Base-by-base conservation (phyloP, 192 early-diverging fungal species). In the Podochytrium sp. region DNA sequence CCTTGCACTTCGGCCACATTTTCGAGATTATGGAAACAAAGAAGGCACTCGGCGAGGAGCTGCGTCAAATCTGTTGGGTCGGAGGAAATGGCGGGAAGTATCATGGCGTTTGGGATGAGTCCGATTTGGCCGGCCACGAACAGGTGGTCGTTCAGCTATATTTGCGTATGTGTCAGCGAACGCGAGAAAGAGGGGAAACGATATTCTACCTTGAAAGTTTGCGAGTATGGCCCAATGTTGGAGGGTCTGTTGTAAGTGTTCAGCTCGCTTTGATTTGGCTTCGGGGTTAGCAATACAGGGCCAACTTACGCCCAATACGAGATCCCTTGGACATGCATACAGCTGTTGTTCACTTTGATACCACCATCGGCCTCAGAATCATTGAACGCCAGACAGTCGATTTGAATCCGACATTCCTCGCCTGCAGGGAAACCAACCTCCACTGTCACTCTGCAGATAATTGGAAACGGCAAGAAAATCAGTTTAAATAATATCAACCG, bases 211-310 rank as follows among this genome's bases (percentile, higher is more conserved):
- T 84, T 78, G 30, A 83, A 85, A 18, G 87, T 84, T 76, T 94
- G 93, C 14, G 89, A 91, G 76, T 94, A 94, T 25, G 93, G 93
- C 27, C 93, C 93, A 74, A 94, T 94, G 67, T 94, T 94, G 30
- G 93, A 92, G 32, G 93, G 93, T 7, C 84, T 86, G 33, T 5
- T 42, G 25, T 1, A 37, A 76, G 34, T 18, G 42, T 35, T 53
- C 20, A 67, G 37, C 55, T 14, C 30, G 30, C 30, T 32, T 3
- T n/a, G n/a, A n/a, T n/a, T n/a, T n/a, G n/a, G n/a, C n/a, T n/a
- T n/a, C n/a, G n/a, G n/a, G n/a, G n/a, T n/a, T n/a, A n/a, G n/a
- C n/a, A 33, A 62, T 20, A 62, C 12, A 16, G 27, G 20, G 12
- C 23, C 14, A 14, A 85, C 79, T 62, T 67, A 86, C 85, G 93